Percentiles rank a stretch among this genome's conserved stretches.
phyloP scores from a whole-genome alignment of 2,329 filamentous ascomycete species.

The Escovopsis weberi region DNA sequence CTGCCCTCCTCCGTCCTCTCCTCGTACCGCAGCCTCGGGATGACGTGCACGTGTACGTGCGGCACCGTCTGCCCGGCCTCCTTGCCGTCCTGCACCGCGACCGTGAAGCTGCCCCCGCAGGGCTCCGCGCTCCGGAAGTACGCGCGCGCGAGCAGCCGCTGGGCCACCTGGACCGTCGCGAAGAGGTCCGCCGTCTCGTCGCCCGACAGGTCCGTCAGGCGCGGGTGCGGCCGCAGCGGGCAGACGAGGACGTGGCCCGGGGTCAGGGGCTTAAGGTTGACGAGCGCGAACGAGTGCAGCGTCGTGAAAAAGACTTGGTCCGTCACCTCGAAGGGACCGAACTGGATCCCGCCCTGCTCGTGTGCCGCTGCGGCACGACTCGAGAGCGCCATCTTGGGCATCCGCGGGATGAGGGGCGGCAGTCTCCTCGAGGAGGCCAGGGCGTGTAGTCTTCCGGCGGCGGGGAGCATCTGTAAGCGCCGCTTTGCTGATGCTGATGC shows the following conservation, averaged over 20 bases:
- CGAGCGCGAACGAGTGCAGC: constrained; percentile 66
- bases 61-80: constrained; percentile 88
- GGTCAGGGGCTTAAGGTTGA: constrained; percentile 89
- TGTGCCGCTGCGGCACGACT: constrained; percentile 8
- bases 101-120: constrained; percentile 65
- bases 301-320: constrained; percentile 81
- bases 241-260: constrained; percentile 89
- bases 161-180: constrained; percentile 67
- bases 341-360: constrained; percentile 32
- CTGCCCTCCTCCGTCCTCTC: constrained; percentile 15
- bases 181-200: constrained; percentile 73
- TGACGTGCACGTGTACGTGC: constrained; percentile 87
- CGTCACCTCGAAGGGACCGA: constrained; percentile 65
- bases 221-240: constrained; percentile 52
- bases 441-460: too few relatives aligned
- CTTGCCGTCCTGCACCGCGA: constrained; percentile 85
- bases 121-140: constrained; percentile 38
- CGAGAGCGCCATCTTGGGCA: constrained; percentile 17
- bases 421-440: too few relatives aligned
- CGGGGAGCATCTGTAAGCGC: too few relatives aligned
- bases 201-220: constrained; percentile 59
- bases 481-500: too few relatives aligned
- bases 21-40: constrained; percentile 53
- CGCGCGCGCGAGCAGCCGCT: constrained; percentile 52
- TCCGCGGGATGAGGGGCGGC: too few relatives aligned